Evolutionary conservation across 768 basidiomycete genomes (phyloP), one percentile per base, ranked within the genome.

Genomic region (Mycena olivaceomarginata): DNA sequence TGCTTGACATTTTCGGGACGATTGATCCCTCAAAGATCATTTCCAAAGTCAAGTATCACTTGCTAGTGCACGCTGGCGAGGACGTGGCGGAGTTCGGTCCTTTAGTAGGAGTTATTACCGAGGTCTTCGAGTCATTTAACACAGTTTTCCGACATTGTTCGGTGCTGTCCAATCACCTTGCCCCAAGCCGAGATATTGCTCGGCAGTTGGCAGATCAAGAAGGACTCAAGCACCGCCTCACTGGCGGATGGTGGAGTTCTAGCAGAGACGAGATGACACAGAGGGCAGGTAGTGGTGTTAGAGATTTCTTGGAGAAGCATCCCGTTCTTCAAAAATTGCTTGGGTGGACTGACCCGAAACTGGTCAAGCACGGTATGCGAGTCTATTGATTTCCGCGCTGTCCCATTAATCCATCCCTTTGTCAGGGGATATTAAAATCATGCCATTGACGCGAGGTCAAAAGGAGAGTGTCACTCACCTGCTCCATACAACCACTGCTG

Each of bases 11-110:
- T 43, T 81, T 80, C 65, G 66, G 63, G 70, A 40, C 74, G 0
- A 66, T 66, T 15, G 65, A 66, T 46, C 65, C 80, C 0, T 71
- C 74, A 12, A 78, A 79, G 31, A 79, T 82, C 2, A 10, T 81
- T 4, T 22, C 25, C 10, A 81, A 82, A 43, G 67, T 77, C 63
- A 82, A 81, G 43, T 67, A 77, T 20, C 82, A 82, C 70, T 64
- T 68, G 5, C 11, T 68, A 2, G 67, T 56, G 25, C 67, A 56
- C 39, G 12, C 37, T 6, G 39, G 40, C 39, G 48, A 68, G 11
- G 67, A 68, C 18, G 51, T 22, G 6, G 67, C 31, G 20, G 31
- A 68, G 5, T 39, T 68, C 12, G 51, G 67, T 2, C 67, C 67
- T 20, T 39, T 66, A 5, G 9, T 68, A 4, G 67, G 67, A 3